Base-by-base conservation (phyloP, 345 rosid species). In the Dipteronia sinensis region DNA sequence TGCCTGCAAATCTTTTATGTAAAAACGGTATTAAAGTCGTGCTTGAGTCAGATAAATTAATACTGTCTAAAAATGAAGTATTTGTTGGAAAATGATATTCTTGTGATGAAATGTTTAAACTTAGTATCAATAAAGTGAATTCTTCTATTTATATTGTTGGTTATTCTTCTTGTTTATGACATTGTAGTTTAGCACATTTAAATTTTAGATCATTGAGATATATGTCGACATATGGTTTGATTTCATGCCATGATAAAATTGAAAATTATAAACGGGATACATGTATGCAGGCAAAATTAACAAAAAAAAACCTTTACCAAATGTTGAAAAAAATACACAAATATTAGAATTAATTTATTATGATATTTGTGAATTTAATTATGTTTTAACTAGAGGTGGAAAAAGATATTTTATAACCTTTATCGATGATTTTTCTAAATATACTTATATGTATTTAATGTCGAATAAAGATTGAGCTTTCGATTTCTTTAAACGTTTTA, bases 281-380 rank as follows among this genome's bases (percentile, higher is more conserved):
- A n/a, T n/a, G n/a, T n/a, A n/a, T n/a, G n/a, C n/a, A n/a, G 46
- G 56, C 6, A 68, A 68, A 68, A 68, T 42, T 68, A 9, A 44
- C 17, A 20, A 68, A 46, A 34, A 46, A 34, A 20, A 68, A 46
- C 19, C 7, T 0, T 68, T 20, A 20, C 42, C 72, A 10, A 68
- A 47, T 1, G 17, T 13, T 42, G 58, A 46, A 46, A 68, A 8
- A 68, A 44, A 10, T 68, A 42, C 34, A 42, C 34, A 22, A 68
- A 3, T 68, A 20, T 44, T 68, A 12, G n/a, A 44, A 22, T 23
- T 68, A 42, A 5, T 46, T n/a, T 0, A 47, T 23, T 68, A 3
- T 22, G 49, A 17, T 34, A 31, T 65, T 29, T 34, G 1, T 31
- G 20, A 65, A 65, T 17, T 31, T 65, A 65, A 65, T 65, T 11